Evolutionary conservation across 371 early-diverging fungal species (phyloP).

Genomic region (Polyrhizophydium stewartii): DNA sequence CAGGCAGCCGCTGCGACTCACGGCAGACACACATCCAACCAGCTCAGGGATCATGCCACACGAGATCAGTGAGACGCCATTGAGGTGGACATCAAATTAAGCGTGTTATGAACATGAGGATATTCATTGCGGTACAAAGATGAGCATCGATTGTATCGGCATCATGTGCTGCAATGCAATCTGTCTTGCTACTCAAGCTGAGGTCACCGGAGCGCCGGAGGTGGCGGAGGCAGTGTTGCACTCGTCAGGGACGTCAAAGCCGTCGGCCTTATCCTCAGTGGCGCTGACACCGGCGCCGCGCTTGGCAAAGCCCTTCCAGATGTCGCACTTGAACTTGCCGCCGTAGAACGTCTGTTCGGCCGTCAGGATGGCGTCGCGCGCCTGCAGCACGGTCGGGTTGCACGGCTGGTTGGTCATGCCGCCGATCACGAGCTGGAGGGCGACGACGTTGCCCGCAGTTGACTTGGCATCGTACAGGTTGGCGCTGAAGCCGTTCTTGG

Average conservation of each 20-base stretch:
- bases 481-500: slow-evolving; percentile 55
- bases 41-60: no score
- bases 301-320: slow-evolving; percentile 89
- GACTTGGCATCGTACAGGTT: neutral
- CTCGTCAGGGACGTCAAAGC: slow-evolving; percentile 15
- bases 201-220: no score
- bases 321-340: slow-evolving; percentile 76
- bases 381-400: slow-evolving; percentile 37
- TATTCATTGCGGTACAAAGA: no score
- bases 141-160: no score
- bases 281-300: slow-evolving; percentile 73
- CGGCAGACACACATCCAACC: no score
- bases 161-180: no score
- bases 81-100: no score
- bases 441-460: slow-evolving; percentile 20
- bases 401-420: slow-evolving; percentile 31
- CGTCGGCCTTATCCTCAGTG: slow-evolving; percentile 12
- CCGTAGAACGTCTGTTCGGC: slow-evolving; percentile 77
- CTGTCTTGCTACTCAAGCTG: no score
- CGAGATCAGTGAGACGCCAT: no score
- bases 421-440: slow-evolving; percentile 21
- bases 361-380: slow-evolving; percentile 88
- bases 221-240: slow-evolving; percentile 5
- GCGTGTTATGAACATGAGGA: no score
- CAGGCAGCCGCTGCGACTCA: no score